phyloP scores from a whole-genome alignment of 352 stramenopile genomes.

The Bremia lactucae region DNA sequence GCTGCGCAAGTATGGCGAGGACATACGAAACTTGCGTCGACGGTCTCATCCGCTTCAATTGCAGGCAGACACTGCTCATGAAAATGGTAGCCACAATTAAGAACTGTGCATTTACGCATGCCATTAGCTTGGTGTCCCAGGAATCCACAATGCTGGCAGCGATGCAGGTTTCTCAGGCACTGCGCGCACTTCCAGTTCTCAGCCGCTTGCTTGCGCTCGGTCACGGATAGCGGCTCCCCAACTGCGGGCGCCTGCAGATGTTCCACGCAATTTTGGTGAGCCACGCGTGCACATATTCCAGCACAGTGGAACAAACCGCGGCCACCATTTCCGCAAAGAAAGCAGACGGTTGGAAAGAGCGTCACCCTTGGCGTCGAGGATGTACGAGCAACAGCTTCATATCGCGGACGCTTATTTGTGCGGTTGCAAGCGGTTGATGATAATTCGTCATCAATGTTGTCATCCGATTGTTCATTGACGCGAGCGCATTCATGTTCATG shows the following conservation, averaged over 20 bases:
- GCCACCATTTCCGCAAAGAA: slow-evolving; percentile 39
- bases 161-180: slow-evolving; percentile 43
- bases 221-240: slow-evolving; percentile 5
- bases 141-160: slow-evolving; percentile 57
- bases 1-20: slow-evolving; percentile 41
- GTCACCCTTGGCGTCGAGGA: slow-evolving; percentile 14
- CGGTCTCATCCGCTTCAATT: slow-evolving; percentile 1
- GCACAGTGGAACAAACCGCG: slow-evolving; percentile 47
- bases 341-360: slow-evolving; percentile 47
- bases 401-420: slow-evolving; percentile 22
- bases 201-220: slow-evolving; percentile 22
- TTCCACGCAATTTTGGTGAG: slow-evolving; percentile 53
- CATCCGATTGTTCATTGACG: slow-evolving; percentile 27
- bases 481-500: slow-evolving; percentile 72
- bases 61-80: slow-evolving; percentile 31
- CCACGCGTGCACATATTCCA: slow-evolving; percentile 42
- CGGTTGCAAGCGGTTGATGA: not conserved
- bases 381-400: slow-evolving; percentile 1
- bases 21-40: slow-evolving; percentile 33
- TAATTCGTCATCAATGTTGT: not conserved
- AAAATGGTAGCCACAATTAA: slow-evolving; percentile 52
- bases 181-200: slow-evolving; percentile 58
- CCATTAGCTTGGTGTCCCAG: slow-evolving; percentile 48
- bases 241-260: slow-evolving; percentile 25
- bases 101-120: slow-evolving; percentile 35